These are phyloP conservation scores for Agaricales sp. DNA, from an alignment of 1,284 basidiomycete genomes.

Conservation along the genomic window DNA sequence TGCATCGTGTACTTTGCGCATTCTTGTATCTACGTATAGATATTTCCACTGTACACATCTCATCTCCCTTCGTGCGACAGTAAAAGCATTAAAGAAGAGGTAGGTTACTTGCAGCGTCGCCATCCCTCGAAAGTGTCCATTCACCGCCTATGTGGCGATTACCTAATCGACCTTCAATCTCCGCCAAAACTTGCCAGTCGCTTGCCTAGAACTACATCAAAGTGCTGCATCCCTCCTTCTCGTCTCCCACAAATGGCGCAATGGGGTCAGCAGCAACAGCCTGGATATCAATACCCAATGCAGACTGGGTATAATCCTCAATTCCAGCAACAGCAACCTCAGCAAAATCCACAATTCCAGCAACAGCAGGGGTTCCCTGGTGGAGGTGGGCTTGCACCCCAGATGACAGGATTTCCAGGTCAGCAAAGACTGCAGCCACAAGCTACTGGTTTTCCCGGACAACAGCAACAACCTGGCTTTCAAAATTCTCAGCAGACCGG, in stretches of 20 bases:
- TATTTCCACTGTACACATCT: too few relatives aligned
- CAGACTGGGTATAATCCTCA: conserved; percentile 48
- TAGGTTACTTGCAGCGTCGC: too few relatives aligned
- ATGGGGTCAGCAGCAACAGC: conserved; percentile 55
- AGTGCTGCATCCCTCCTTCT: neutral
- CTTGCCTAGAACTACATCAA: neutral
- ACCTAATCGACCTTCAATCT: neutral
- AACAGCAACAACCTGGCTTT: conserved; percentile 1
- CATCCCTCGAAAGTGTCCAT: too few relatives aligned
- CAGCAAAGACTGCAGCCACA: conserved; percentile 8
- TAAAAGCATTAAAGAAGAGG: too few relatives aligned
- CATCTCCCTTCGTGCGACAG: too few relatives aligned
- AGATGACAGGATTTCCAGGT: conserved; percentile 12
- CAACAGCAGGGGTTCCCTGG: conserved; percentile 25
- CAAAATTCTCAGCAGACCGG: conserved; percentile 11
- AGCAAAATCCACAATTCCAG: conserved; percentile 27
- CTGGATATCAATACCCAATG: conserved; percentile 39
- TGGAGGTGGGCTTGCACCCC: conserved; percentile 14
- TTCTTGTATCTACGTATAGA: too few relatives aligned
- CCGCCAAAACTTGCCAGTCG: neutral
- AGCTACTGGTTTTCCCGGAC: conserved; percentile 10
- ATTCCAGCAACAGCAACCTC: conserved; percentile 27
- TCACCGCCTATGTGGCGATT: too few relatives aligned
- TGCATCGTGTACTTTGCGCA: too few relatives aligned
- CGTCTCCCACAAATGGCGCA: conserved; percentile 32